Evolutionary conservation across 2,329 filamentous ascomycete genomes (phyloP).

Genomic region (Nothomitra cinnamomea): DNA sequence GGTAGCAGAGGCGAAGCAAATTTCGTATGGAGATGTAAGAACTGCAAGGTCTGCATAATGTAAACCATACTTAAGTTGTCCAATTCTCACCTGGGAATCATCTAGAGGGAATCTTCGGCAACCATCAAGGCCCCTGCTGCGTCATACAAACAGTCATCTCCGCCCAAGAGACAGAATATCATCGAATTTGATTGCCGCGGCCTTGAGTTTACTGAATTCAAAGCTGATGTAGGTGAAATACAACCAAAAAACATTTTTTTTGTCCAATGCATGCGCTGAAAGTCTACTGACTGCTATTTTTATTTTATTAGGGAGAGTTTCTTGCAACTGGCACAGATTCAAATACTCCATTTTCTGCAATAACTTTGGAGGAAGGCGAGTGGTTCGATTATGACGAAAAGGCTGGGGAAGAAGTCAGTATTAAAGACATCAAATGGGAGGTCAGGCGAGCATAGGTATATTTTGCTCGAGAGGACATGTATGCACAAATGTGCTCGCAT

Average conservation of each 20-base stretch:
- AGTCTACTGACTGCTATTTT: background rate
- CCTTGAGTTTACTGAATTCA: conserved; percentile 81
- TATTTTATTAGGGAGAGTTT: conserved; percentile 58
- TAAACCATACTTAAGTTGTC: background rate
- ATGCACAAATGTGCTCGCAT: background rate
- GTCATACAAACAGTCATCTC: conserved; percentile 53
- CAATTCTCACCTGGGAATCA: background rate
- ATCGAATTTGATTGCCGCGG: conserved; percentile 89
- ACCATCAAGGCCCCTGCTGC: conserved; percentile 60
- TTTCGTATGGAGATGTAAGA: conserved; percentile 99
- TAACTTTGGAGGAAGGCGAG: conserved; percentile 77
- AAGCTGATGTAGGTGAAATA: conserved; percentile 50
- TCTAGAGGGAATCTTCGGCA: conserved; percentile 67
- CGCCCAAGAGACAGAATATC: conserved; percentile 60
- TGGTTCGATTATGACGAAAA: conserved; percentile 99
- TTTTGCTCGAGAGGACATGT: background rate
- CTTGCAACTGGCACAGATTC: conserved; percentile 68
- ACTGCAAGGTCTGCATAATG: conserved; percentile 58
- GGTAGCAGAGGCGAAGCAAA: conserved; percentile 92
- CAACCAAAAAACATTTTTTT: conserved; percentile 6
- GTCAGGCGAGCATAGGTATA: conserved; percentile 48
- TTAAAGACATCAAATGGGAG: conserved; percentile 78
- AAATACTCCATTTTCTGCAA: conserved; percentile 59
- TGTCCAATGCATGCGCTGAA: conserved; percentile 3
- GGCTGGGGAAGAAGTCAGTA: conserved; percentile 75